These are phyloP conservation scores for Neurospora africana DNA, from an alignment of 495 filamentous ascomycete species.

Conservation along the genomic window DNA sequence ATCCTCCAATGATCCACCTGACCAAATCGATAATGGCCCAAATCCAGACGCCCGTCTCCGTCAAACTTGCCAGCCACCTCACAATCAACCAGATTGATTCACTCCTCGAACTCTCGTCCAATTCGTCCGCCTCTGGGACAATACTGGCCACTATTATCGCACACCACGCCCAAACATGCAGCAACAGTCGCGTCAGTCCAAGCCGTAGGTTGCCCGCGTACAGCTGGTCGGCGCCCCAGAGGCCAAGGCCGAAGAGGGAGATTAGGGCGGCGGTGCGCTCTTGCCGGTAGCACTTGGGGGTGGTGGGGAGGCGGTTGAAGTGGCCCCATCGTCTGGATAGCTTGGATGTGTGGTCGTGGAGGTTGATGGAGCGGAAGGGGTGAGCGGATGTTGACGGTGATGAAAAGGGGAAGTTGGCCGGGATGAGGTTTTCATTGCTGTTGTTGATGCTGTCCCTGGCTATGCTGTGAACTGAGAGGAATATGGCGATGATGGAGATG, in stretches of 20 bases:
- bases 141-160: neutral
- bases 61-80: neutral
- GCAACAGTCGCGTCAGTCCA: neutral
- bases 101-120: neutral
- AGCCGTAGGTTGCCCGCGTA: neutral
- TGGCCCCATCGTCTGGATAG: neutral
- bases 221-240: neutral
- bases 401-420: neutral
- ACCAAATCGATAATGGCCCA: neutral
- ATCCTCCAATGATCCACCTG: neutral
- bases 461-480: too few relatives aligned
- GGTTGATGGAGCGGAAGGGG: neutral
- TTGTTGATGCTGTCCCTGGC: too few relatives aligned
- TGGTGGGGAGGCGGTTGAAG: neutral
- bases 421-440: too few relatives aligned
- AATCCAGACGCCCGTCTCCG: neutral
- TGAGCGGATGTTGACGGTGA: neutral
- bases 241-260: neutral
- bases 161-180: neutral
- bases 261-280: neutral
- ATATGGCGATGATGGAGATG: neutral
- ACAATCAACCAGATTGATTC: neutral
- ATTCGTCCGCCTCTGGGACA: rapidly evolving
- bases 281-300: neutral
- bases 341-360: neutral